Evolutionary conservation across 805 yeast genomes (phyloP).

Genomic region (Metschnikowia similis): DNA sequence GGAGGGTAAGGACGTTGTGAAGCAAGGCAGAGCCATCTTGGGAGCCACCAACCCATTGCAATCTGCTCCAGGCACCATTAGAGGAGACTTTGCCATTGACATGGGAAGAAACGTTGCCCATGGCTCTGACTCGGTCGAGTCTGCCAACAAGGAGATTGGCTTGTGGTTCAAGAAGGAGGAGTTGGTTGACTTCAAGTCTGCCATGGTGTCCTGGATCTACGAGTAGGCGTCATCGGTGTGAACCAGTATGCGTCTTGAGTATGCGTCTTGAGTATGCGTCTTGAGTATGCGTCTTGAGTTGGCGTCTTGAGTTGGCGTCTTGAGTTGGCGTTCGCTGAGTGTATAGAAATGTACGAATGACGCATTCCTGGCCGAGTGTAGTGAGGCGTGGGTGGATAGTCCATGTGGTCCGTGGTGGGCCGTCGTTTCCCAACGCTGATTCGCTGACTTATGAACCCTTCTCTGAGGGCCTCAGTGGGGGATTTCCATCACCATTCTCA

Average conservation of each 20-base stretch:
- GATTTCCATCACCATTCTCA: too few relatives aligned
- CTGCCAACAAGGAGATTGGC: constrained; percentile 91
- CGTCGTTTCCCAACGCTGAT: too few relatives aligned
- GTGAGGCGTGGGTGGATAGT: too few relatives aligned
- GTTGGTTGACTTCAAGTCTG: constrained; percentile 85
- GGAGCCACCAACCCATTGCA: constrained; percentile 99
- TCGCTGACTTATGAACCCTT: too few relatives aligned
- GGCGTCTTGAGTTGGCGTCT: background rate
- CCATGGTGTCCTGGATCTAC: constrained; percentile 87
- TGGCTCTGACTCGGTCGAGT: constrained; percentile 99
- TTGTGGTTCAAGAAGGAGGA: constrained; percentile 99
- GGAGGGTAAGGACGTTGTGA: constrained; percentile 99
- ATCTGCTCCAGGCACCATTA: constrained; percentile 99
- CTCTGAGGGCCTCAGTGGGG: too few relatives aligned
- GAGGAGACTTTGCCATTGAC: constrained; percentile 98
- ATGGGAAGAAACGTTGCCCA: constrained; percentile 99
- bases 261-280: too few relatives aligned
- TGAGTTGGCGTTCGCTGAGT: background rate
- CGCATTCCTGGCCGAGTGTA: background rate
- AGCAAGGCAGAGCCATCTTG: constrained; percentile 94
- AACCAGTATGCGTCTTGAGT: background rate
- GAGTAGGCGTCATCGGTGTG: constrained; percentile 49
- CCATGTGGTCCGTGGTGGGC: too few relatives aligned
- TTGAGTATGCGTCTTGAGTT: too few relatives aligned
- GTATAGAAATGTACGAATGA: background rate